phyloP scores from a whole-genome alignment of 1,139 yeast species.

The Pichia terricola region DNA sequence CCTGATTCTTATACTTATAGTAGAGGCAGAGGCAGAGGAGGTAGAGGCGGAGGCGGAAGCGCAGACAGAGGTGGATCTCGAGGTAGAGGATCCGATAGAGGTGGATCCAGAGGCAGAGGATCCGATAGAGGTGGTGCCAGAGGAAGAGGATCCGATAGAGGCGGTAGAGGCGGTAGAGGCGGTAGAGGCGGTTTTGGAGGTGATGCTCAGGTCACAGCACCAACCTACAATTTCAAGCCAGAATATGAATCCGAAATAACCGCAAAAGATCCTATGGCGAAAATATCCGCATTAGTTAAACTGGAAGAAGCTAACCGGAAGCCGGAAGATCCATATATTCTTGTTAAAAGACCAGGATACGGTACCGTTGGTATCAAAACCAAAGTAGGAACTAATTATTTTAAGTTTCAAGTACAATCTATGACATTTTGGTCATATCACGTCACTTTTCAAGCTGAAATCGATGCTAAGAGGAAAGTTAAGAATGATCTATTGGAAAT shows the following conservation, averaged over 20 bases:
- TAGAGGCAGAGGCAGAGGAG: constrained; percentile 7
- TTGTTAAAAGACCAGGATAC: constrained; percentile 16
- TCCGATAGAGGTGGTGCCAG: constrained; percentile 7
- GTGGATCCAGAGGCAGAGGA: constrained; percentile 7
- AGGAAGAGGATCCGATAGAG: constrained; percentile 9
- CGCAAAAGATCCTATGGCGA: constrained; percentile 11
- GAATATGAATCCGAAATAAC: constrained; percentile 12
- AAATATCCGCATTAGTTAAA: constrained; percentile 9
- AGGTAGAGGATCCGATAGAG: constrained; percentile 7
- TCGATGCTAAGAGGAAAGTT: constrained; percentile 13
- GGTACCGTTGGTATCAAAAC: constrained; percentile 17
- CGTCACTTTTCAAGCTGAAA: constrained; percentile 16
- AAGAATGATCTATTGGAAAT: constrained; percentile 15
- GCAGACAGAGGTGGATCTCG: constrained; percentile 7
- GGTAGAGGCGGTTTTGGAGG: constrained; percentile 12
- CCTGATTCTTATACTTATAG: background rate
- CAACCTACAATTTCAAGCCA: constrained; percentile 14
- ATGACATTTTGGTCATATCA: constrained; percentile 14
- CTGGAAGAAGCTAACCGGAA: constrained; percentile 8
- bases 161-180: constrained; percentile 8
- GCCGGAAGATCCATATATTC: constrained; percentile 10
- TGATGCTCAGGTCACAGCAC: constrained; percentile 14
- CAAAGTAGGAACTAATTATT: constrained; percentile 18
- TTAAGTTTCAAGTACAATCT: constrained; percentile 13
- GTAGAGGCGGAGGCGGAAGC: constrained; percentile 7